Evolutionary conservation across 1,284 basidiomycete genomes (phyloP), one percentile per base, ranked within the genome.

Genomic region (Microbotryum scabiosae): DNA sequence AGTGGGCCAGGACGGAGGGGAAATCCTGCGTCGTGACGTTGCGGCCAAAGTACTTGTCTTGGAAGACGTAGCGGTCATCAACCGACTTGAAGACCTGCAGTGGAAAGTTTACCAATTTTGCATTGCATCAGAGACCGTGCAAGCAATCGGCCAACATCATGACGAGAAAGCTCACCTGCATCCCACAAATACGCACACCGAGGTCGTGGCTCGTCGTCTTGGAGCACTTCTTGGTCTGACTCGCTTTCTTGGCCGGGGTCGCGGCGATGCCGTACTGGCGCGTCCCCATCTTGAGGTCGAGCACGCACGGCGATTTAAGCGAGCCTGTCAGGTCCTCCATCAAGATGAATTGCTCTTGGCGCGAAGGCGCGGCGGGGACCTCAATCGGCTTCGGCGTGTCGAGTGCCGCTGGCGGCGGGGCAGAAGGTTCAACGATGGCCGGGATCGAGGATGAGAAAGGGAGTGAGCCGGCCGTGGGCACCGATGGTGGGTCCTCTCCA

Each of bases 221-320:
- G 75, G 97, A 91, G 74, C 94, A 97, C 77, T 99, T 99, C 77
- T 94, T 96, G 54, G 94, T 85, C 78, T 99, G 96, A 72, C 90
- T 96, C 77, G 86, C 88, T 82, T 96, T 97, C 80, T 99, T 99
- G 59, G 84, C 81, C 0, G 85, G 79, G 5, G 88, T 90, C 25
- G 94, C 94, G 71, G 97, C 90, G 76, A 96, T 88, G 18, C 96
- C 96, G 76, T 98, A 97, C 77, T 99, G 94, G 48, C 94, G 82
- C 41, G 93, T 97, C 16, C 94, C 94, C 94, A 98, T 98, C 80
- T 98, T 99, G 71, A 98, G 79, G 76, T 99, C 94, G 67, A 98
- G 83, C 48, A 99, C 96, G 73, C 94, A 99, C 4, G 96, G 90
- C 56, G 84, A 84, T 75, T 88, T 93, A 69, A 97, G 77, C n/a